Conservation (phyloP, 2,329 filamentous ascomycete species). For the Penicillium occitanis region DNA sequence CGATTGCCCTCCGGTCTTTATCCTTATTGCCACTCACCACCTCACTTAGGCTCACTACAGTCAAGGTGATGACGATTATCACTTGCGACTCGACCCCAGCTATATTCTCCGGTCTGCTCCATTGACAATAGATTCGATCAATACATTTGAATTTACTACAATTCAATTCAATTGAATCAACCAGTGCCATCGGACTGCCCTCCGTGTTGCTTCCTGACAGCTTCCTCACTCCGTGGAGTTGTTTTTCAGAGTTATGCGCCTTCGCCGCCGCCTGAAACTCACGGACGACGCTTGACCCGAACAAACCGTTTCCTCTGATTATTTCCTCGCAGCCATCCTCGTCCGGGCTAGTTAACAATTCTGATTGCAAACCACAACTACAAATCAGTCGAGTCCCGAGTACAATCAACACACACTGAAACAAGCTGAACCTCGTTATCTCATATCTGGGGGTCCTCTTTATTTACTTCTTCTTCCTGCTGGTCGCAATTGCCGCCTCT, state of each 20-base stretch:
- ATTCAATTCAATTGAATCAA: background rate
- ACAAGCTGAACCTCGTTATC: slow-evolving; percentile 1
- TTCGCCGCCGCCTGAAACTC: slow-evolving; percentile 13
- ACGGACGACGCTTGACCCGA: slow-evolving; percentile 5
- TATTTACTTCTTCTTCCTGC: background rate
- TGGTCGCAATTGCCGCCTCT: slow-evolving; percentile 2
- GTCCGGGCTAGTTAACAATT: slow-evolving; percentile 13
- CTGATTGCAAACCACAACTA: slow-evolving; percentile 16
- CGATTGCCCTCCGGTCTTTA: slow-evolving; percentile 18
- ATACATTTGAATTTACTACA: background rate
- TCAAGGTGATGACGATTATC: slow-evolving; percentile 1
- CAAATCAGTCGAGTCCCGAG: slow-evolving; percentile 9
- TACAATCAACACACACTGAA: slow-evolving; percentile 3
- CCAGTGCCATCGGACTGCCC: background rate
- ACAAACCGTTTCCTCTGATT: background rate
- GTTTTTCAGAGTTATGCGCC: slow-evolving; percentile 13
- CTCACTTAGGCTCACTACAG: too few relatives aligned
- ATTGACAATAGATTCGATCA: background rate
- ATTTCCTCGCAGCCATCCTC: slow-evolving; percentile 1
- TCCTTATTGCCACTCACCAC: slow-evolving; percentile 10
- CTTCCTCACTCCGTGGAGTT: background rate
- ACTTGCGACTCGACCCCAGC: background rate
- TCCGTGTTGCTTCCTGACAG: background rate
- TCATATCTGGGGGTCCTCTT: background rate
- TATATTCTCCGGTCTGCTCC: background rate